Evolutionary conservation across 352 stramenopile genomes (phyloP), one percentile per base, ranked within the genome.

Genomic region (Phytopythium aichiense): DNA sequence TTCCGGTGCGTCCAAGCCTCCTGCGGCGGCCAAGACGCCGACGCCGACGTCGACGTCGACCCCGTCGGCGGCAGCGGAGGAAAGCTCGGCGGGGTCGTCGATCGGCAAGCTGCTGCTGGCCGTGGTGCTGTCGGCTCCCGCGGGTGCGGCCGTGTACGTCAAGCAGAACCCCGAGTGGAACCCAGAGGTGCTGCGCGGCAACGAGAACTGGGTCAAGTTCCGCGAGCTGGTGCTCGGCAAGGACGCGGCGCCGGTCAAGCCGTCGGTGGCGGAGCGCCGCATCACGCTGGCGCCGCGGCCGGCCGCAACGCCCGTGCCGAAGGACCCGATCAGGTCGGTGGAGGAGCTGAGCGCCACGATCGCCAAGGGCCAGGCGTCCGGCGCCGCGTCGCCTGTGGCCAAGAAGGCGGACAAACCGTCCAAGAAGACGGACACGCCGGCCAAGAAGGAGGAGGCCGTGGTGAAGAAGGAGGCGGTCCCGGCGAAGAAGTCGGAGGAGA

Each of bases 121-220:
- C 7, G 71, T 74, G 1, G 63, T 72, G 50, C 68, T 94, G 35
- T 81, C 77, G 20, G 65, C 74, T 22, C 79, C 85, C 7, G 76
- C 71, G 3, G 83, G 69, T 25, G 73, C 69, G 12, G 79, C 77
- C 1, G 73, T 89, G 62, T 94, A 92, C 63, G 67, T 92, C 23
- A 84, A 85, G 55, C 73, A 90, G 68, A 89, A 94, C 68, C 85
- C 83, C 38, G 56, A 87, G 45, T 94, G 84, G 79, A 94, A 94
- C 66, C 85, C 85, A 25, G 68, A 76, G 23, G 38, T 69, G 46
- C 65, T 94, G 40, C 72, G 74, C 42, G 72, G 82, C 38, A 78
- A 93, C 60, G 69, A 73, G 42, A 78, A 79, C 31, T 93, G 83
- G 79, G 67, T 88, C 56, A 78, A 82, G 64, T 91, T 93, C 71